phyloP scores from a whole-genome alignment of 192 early-diverging fungal species.

The Jimgerdemannia lactiflua region DNA sequence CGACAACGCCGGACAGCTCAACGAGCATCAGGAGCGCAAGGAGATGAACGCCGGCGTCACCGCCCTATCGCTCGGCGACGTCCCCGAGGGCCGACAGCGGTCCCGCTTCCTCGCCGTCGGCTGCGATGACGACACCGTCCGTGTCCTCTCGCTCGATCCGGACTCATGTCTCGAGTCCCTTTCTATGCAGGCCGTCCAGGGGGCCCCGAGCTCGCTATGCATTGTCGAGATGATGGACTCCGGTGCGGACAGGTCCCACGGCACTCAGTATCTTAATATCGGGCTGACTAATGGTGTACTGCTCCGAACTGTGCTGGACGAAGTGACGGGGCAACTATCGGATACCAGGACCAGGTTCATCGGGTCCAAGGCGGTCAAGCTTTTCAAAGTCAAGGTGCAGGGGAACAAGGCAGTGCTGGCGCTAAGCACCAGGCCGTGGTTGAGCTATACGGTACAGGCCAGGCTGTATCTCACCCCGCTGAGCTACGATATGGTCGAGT shows the following conservation, averaged over 20 bases:
- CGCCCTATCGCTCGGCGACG: conserved; percentile 74
- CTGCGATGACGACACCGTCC: conserved; percentile 89
- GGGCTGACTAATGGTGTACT: conserved; percentile 90
- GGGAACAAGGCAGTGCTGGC: conserved; percentile 77
- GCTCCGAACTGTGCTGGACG: conserved; percentile 83
- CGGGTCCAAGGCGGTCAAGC: conserved; percentile 79
- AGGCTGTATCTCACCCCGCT: conserved; percentile 79
- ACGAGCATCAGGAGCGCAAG: conserved; percentile 82
- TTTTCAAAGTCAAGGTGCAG: conserved; percentile 68
- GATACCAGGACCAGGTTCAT: conserved; percentile 84
- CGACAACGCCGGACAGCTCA: conserved; percentile 73
- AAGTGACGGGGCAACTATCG: conserved; percentile 74
- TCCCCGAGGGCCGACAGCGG: conserved; percentile 72
- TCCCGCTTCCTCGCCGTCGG: conserved; percentile 87
- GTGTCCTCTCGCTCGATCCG: conserved; percentile 82
- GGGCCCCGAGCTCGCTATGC: conserved; percentile 49
- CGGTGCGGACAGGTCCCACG: conserved; percentile 49
- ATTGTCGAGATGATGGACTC: conserved; percentile 82
- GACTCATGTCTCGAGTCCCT: conserved; percentile 73
- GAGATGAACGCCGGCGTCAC: conserved; percentile 69
- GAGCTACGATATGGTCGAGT: conserved; percentile 82
- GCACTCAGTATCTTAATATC: conserved; percentile 77
- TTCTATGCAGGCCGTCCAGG: conserved; percentile 44
- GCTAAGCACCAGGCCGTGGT: conserved; percentile 85
- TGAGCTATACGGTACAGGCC: conserved; percentile 76